These are phyloP conservation scores for Raphanus sativus DNA, from an alignment of 345 rosid genomes.

Conservation along the genomic window DNA sequence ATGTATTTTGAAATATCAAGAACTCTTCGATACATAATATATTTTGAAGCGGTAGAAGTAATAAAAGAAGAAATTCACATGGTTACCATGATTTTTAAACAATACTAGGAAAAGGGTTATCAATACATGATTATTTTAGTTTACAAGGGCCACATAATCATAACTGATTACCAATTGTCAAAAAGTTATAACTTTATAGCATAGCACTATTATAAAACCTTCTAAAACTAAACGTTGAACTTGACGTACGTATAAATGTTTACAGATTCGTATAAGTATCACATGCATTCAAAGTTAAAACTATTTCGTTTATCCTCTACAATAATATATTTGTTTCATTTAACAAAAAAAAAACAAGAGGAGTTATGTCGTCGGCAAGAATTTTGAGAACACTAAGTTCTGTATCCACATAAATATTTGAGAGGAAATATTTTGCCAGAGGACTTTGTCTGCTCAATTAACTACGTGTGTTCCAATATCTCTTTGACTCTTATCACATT, in stretches of 20 bases:
- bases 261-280: background rate
- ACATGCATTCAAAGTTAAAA: background rate
- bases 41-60: too few relatives aligned
- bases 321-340: background rate
- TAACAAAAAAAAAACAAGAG: background rate
- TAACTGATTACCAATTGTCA: too few relatives aligned
- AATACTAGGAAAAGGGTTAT: background rate
- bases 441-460: background rate
- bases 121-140: background rate
- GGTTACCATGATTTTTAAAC: constrained; percentile 10
- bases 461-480: constrained; percentile 20
- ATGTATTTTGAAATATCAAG: too few relatives aligned
- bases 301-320: background rate
- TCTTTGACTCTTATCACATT: background rate
- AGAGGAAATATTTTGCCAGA: background rate
- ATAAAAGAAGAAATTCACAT: background rate
- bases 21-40: too few relatives aligned
- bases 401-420: constrained; percentile 13
- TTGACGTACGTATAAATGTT: background rate
- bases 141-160: background rate
- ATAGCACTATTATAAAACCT: background rate
- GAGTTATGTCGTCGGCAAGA: background rate
- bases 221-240: background rate
- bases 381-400: background rate
- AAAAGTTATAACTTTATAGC: too few relatives aligned